Evolutionary conservation across 2,329 filamentous ascomycete species (phyloP).

Genomic region (Pseudogymnoascus sp.): DNA sequence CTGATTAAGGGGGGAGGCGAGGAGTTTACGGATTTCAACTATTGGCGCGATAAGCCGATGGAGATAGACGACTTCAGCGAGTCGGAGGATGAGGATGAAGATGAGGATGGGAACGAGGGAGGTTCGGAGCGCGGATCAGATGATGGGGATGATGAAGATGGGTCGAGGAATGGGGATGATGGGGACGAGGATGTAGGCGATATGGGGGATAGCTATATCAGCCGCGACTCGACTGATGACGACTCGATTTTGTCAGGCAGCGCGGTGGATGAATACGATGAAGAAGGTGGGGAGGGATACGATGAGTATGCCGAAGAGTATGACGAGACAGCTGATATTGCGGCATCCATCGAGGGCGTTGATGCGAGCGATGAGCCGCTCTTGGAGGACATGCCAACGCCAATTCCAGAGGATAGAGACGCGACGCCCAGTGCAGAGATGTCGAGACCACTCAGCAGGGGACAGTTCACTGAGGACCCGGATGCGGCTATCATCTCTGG

Average conservation of each 20-base stretch:
- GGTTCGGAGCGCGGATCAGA: conserved; percentile 35
- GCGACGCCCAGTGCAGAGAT: conserved; percentile 17
- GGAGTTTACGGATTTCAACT: conserved; percentile 93
- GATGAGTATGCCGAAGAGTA: conserved; percentile 26
- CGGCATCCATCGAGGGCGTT: conserved; percentile 25
- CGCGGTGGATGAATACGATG: conserved; percentile 40
- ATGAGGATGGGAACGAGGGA: conserved; percentile 42
- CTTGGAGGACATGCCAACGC: background rate
- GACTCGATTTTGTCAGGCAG: conserved; percentile 37
- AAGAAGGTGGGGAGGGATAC: conserved; percentile 16
- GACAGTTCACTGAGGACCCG: conserved; percentile 36
- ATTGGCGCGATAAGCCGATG: conserved; percentile 81
- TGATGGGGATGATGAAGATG: conserved; percentile 44
- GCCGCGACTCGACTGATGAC: conserved; percentile 43
- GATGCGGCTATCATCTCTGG: conserved; percentile 54
- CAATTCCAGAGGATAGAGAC: background rate
- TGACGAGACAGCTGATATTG: conserved; percentile 30
- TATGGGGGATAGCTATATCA: conserved; percentile 50
- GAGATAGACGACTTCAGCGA: conserved; percentile 85
- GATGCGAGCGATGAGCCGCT: background rate
- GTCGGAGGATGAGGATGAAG: conserved; percentile 59
- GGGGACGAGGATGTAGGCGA: conserved; percentile 45
- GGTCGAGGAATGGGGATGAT: conserved; percentile 37
- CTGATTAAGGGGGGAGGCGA: conserved; percentile 85
- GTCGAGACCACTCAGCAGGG: conserved; percentile 11